These are phyloP conservation scores for Paecilomyces formosus DNA, from an alignment of 2,329 filamentous ascomycete genomes.

Conservation along the genomic window DNA sequence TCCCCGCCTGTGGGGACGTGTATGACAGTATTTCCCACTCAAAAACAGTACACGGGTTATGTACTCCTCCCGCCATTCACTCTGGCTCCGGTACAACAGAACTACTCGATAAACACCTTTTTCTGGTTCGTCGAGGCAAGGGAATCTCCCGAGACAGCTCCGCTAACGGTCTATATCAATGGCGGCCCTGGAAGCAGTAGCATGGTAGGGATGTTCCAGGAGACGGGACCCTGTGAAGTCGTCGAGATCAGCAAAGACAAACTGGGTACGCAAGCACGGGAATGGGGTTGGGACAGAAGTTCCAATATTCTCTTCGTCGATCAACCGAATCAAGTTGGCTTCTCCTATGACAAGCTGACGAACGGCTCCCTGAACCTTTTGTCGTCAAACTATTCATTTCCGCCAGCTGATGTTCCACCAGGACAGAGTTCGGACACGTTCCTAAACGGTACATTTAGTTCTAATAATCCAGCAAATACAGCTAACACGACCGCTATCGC, in stretches of 20 bases:
- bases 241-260: constrained; percentile 32
- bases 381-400: constrained; percentile 19
- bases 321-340: constrained; percentile 45
- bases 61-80: constrained; percentile 7
- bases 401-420: constrained; percentile 19
- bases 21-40: constrained; percentile 55
- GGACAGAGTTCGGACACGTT: constrained; percentile 24
- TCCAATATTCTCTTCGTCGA: constrained; percentile 33
- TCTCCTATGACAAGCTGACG: constrained; percentile 41
- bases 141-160: constrained; percentile 37
- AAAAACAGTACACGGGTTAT: constrained; percentile 36
- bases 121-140: constrained; percentile 38
- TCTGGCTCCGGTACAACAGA: constrained; percentile 20
- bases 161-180: constrained; percentile 46
- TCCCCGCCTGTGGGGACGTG: constrained; percentile 54
- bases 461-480: constrained; percentile 32
- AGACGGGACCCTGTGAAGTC: constrained; percentile 38
- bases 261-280: constrained; percentile 37
- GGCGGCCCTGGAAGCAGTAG: constrained; percentile 47
- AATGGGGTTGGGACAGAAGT: constrained; percentile 26
- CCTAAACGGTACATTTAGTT: constrained; percentile 60
- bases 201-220: constrained; percentile 47
- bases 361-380: constrained; percentile 37
- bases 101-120: constrained; percentile 21
- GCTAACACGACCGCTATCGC: constrained; percentile 32